Evolutionary conservation across 306 rosid genomes (phyloP).

Genomic region (Hylodesmum podocarpum): DNA sequence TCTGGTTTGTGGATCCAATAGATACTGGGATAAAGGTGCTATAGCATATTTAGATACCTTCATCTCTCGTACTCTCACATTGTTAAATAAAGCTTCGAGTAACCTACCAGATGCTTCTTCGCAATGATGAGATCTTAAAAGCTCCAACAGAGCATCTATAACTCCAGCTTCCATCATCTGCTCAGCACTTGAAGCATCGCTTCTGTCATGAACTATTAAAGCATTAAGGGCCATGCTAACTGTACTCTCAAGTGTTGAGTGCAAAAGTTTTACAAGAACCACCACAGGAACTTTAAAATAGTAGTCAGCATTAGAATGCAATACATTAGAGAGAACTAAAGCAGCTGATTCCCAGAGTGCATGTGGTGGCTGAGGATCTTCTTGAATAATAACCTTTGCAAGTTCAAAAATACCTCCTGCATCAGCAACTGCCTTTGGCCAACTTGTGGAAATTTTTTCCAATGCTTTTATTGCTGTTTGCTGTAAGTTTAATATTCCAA

Average conservation of each 20-base stretch:
- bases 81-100: slow-evolving; percentile 88
- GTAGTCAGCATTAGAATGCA: slow-evolving; percentile 72
- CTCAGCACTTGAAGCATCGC: slow-evolving; percentile 74
- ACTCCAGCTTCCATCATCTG: slow-evolving; percentile 95
- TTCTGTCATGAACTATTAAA: slow-evolving; percentile 72
- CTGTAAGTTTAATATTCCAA: slow-evolving; percentile 91
- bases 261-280: slow-evolving; percentile 93
- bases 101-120: slow-evolving; percentile 88
- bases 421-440: slow-evolving; percentile 98
- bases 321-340: slow-evolving; percentile 83
- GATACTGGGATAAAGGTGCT: slow-evolving; percentile 91
- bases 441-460: slow-evolving; percentile 82
- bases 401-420: slow-evolving; percentile 97
- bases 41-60: slow-evolving; percentile 88
- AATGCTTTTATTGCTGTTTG: slow-evolving; percentile 90
- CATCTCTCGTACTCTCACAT: slow-evolving; percentile 86
- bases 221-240: slow-evolving; percentile 75
- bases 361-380: slow-evolving; percentile 94
- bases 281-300: slow-evolving; percentile 89
- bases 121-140: slow-evolving; percentile 92
- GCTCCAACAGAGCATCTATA: slow-evolving; percentile 76
- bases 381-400: slow-evolving; percentile 94
- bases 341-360: slow-evolving; percentile 96
- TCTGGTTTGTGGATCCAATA: slow-evolving; percentile 88
- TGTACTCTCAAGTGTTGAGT: slow-evolving; percentile 78